phyloP scores from a whole-genome alignment of 108 stramenopile genomes.

The Craspedostauros australis region DNA sequence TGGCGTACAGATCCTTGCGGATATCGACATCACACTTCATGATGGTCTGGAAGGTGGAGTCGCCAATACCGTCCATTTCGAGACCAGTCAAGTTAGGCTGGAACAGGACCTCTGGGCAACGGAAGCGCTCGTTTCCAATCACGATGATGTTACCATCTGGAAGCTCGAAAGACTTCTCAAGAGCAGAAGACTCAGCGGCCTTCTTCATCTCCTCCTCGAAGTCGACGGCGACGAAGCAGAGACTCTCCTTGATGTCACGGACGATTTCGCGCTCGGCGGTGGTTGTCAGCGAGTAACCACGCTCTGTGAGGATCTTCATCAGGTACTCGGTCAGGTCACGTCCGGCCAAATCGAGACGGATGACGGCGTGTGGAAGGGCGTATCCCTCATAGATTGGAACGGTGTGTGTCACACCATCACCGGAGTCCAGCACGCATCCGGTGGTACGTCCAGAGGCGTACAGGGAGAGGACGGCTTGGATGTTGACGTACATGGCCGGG shows the following conservation, averaged over 20 bases:
- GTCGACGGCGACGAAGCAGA: slow-evolving; percentile 77
- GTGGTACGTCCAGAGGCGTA: slow-evolving; percentile 87
- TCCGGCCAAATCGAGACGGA: slow-evolving; percentile 80
- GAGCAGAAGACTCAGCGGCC: slow-evolving; percentile 69
- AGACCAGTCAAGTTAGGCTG: slow-evolving; percentile 90
- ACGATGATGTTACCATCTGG: slow-evolving; percentile 83
- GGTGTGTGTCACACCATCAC: slow-evolving; percentile 84
- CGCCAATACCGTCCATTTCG: slow-evolving; percentile 93
- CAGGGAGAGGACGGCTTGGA: slow-evolving; percentile 89
- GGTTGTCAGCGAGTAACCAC: slow-evolving; percentile 79
- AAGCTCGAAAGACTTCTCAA: slow-evolving; percentile 77
- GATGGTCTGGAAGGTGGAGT: slow-evolving; percentile 96
- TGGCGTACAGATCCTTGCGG: slow-evolving; percentile 88
- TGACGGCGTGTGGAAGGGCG: slow-evolving; percentile 85
- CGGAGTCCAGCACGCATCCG: slow-evolving; percentile 81
- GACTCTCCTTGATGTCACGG: slow-evolving; percentile 76
- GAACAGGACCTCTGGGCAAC: slow-evolving; percentile 82
- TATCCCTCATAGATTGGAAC: slow-evolving; percentile 91
- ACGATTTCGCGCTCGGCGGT: slow-evolving; percentile 84
- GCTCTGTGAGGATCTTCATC: slow-evolving; percentile 81
- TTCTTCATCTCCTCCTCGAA: slow-evolving; percentile 84
- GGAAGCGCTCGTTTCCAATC: slow-evolving; percentile 78
- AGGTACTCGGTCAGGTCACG: slow-evolving; percentile 84
- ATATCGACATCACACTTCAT: slow-evolving; percentile 99
- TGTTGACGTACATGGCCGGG: slow-evolving; percentile 97